Evolutionary conservation across 129 eudicot genomes (phyloP).

Genomic region (Flaveria brownii): DNA sequence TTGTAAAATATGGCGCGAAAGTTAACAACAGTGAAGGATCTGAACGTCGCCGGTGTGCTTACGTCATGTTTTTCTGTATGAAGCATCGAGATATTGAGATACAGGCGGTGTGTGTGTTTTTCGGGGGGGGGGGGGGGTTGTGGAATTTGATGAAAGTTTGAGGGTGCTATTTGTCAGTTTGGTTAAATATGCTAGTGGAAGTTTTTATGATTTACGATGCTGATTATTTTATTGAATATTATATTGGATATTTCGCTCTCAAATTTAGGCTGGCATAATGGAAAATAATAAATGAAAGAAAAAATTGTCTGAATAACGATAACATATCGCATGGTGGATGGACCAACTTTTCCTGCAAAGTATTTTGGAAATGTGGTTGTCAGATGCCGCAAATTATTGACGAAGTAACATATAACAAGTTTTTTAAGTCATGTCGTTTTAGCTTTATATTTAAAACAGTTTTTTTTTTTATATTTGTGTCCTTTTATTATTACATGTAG

Average conservation of each 20-base stretch:
- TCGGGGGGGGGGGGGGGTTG: constrained; percentile 29
- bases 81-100: not conserved
- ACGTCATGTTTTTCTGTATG: constrained; percentile 24
- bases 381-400: constrained; percentile 33
- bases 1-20: constrained; percentile 40
- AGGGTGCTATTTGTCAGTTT: constrained; percentile 63
- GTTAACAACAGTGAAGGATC: constrained; percentile 8
- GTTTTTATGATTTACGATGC: constrained; percentile 24
- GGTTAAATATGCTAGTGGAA: constrained; percentile 43
- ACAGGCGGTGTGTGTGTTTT: constrained; percentile 18
- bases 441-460: not conserved
- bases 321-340: constrained; percentile 34
- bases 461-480: not conserved
- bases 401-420: constrained; percentile 20
- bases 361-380: constrained; percentile 31
- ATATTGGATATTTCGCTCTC: constrained; percentile 35
- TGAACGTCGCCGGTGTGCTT: constrained; percentile 18
- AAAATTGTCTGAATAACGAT: constrained; percentile 37
- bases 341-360: constrained; percentile 37
- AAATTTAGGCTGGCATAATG: constrained; percentile 34
- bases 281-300: constrained; percentile 11
- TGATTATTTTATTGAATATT: constrained; percentile 19
- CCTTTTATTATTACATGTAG: not conserved
- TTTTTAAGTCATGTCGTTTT: not conserved
- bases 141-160: constrained; percentile 36